Evolutionary conservation across 2,329 filamentous ascomycete genomes (phyloP).

Genomic region (Colletotrichum sp.): DNA sequence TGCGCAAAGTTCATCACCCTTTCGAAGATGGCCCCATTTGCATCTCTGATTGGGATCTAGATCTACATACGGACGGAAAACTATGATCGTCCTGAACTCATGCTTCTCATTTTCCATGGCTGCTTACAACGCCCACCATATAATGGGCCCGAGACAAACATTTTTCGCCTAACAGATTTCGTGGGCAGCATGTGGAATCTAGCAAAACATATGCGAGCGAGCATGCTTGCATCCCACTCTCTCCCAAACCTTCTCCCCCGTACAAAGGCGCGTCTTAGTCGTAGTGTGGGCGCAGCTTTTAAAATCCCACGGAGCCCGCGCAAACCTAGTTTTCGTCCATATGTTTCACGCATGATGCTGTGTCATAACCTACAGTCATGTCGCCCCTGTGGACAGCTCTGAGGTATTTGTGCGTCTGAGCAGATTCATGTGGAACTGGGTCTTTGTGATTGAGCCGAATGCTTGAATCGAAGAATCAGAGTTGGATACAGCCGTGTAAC

Average conservation of each 20-base stretch:
- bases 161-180: neutral
- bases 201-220: neutral
- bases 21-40: neutral
- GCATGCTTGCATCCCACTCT: too few relatives aligned
- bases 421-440: neutral
- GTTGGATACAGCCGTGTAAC: neutral
- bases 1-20: neutral
- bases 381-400: neutral
- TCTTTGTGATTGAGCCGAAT: neutral
- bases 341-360: neutral
- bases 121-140: neutral
- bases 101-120: neutral
- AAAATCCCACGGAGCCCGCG: neutral
- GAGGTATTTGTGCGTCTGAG: neutral
- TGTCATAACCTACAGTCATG: neutral
- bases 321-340: neutral
- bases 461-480: neutral
- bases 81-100: neutral
- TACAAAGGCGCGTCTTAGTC: neutral
- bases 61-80: neutral
- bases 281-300: neutral
- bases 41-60: neutral
- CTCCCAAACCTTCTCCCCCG: neutral
- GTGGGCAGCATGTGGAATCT: neutral
- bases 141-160: neutral